These are phyloP conservation scores for Ogataea zsoltii DNA, from an alignment of 805 yeast genomes.

Conservation along the genomic window DNA sequence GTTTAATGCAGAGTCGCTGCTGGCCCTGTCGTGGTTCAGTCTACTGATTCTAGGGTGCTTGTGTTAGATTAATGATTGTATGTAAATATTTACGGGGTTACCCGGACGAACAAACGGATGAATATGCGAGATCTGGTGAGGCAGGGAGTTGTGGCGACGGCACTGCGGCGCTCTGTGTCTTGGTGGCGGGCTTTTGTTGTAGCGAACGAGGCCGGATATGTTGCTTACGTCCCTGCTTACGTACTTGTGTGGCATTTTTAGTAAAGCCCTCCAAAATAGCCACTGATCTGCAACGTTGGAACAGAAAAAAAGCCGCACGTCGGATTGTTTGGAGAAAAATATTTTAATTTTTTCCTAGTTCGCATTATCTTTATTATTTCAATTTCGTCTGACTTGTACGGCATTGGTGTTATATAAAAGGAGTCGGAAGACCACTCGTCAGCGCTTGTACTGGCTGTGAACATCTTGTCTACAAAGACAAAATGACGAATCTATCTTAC, in stretches of 20 bases:
- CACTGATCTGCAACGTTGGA: neutral
- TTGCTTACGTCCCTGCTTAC: too few relatives aligned
- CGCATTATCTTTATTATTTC: neutral
- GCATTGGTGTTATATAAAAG: neutral
- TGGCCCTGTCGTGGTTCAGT: conserved; percentile 8
- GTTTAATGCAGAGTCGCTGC: conserved; percentile 14
- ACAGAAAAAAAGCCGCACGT: neutral
- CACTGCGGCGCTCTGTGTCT: too few relatives aligned
- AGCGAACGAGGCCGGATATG: too few relatives aligned
- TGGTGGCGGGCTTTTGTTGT: too few relatives aligned
- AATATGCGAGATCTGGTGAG: neutral
- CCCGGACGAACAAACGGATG: too few relatives aligned
- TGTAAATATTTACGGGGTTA: neutral
- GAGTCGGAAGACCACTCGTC: too few relatives aligned
- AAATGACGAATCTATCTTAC: conserved; percentile 16
- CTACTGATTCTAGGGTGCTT: conserved; percentile 9
- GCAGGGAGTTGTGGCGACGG: too few relatives aligned
- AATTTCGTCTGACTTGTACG: neutral
- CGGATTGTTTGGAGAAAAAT: too few relatives aligned
- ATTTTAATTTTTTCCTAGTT: neutral
- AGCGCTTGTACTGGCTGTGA: too few relatives aligned
- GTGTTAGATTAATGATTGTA: conserved; percentile 3
- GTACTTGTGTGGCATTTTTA: too few relatives aligned
- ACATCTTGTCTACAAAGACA: too few relatives aligned
- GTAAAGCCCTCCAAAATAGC: too few relatives aligned